Base-by-base conservation (phyloP, 768 basidiomycete species). In the Fomitopsis pulvina region DNA sequence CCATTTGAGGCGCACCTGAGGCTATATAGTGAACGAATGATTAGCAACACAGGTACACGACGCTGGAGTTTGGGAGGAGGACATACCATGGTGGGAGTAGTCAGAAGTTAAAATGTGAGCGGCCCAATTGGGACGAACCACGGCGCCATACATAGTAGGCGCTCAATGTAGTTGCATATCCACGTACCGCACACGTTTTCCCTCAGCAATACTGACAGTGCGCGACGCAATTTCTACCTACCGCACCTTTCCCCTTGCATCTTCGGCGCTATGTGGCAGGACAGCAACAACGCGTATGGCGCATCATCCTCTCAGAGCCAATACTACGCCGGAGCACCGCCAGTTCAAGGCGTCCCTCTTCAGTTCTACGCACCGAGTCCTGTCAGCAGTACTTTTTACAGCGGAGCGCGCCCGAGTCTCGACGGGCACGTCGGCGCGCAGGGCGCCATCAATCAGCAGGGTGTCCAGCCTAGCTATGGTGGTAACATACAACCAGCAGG, bases 341-440 rank as follows among this genome's bases (percentile, higher is more conserved):
- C 76, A 49, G 74, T 75, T 32, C 57, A 60, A 26, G 78, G 75
- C 4, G 70, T 72, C 21, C 83, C 84, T 24, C 77, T 90, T 26
- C 87, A 91, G 64, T 90, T 90, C 69, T 90, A 89, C 58, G 74
- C 83, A 18, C 80, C 81, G n/a, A 68, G 67, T 29, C 72, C 73
- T 10, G 79, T 81, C 61, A 74, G 75, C 30, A 76, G 71, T 60
- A 67, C 71, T 34, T 85, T 82, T 61, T 89, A 86, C 63, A 76
- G 79, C 30, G 79, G 80, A 40, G 79, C 87, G 20, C 79, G 87
- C 21, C 75, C 86, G n/a, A 87, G 85, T 63, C 65, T 92, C 39
- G 89, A 92, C 50, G 87, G 84, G 9, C 82, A 82, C 57, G 71
- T 80, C 45, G 71, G 76, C 16, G 56, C 68, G 12, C 83, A 85